These are phyloP conservation scores for Blastobotrys niveus DNA, from an alignment of 1,139 yeast genomes.

Conservation along the genomic window DNA sequence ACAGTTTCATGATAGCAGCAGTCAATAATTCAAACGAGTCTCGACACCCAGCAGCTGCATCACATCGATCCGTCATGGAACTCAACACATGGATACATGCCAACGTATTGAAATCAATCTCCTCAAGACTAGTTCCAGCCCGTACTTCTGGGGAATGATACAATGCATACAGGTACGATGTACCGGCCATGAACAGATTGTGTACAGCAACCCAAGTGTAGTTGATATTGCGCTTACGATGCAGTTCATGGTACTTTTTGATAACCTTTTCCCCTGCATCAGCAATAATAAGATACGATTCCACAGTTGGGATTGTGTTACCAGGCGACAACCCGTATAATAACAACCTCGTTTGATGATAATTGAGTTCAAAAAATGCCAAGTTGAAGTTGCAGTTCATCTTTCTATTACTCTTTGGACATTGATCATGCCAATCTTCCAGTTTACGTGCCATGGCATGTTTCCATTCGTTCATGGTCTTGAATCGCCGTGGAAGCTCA, in stretches of 20 bases:
- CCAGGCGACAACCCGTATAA: slow-evolving; percentile 75
- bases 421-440: slow-evolving; percentile 54
- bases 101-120: slow-evolving; percentile 50
- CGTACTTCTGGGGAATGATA: slow-evolving; percentile 59
- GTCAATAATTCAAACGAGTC: slow-evolving; percentile 68
- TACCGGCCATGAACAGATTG: slow-evolving; percentile 82
- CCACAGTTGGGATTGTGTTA: slow-evolving; percentile 47
- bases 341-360: slow-evolving; percentile 66
- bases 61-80: slow-evolving; percentile 63
- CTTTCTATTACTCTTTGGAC: slow-evolving; percentile 52
- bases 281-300: slow-evolving; percentile 53
- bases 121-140: slow-evolving; percentile 43
- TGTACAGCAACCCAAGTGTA: slow-evolving; percentile 95
- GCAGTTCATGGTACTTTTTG: slow-evolving; percentile 53
- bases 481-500: slow-evolving; percentile 60
- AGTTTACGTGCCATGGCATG: slow-evolving; percentile 45
- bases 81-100: slow-evolving; percentile 58
- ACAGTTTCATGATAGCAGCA: slow-evolving; percentile 63
- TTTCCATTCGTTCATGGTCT: slow-evolving; percentile 56
- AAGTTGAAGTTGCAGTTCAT: slow-evolving; percentile 73
- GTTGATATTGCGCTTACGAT: slow-evolving; percentile 54
- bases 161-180: slow-evolving; percentile 70
- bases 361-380: slow-evolving; percentile 67
- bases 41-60: slow-evolving; percentile 68
- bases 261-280: slow-evolving; percentile 65